phyloP scores from a whole-genome alignment of 495 filamentous ascomycete species.

The Niebla homalea region DNA sequence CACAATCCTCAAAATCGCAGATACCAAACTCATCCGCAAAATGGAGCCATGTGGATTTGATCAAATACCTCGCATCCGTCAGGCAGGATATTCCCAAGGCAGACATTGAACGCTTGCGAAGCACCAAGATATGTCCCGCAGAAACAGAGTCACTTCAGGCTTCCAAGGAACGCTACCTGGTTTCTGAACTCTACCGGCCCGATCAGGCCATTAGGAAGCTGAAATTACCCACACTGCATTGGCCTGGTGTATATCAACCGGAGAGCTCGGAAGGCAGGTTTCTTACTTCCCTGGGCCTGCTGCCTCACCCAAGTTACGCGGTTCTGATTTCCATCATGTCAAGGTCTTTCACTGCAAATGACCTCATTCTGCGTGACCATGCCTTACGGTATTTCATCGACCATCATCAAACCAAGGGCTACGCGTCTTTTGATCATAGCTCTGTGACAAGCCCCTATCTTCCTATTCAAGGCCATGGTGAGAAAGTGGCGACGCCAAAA shows the following conservation, averaged over 20 bases:
- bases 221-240: conserved; percentile 67
- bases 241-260: conserved; percentile 55
- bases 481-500: conserved; percentile 50
- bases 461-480: conserved; percentile 52
- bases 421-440: conserved; percentile 45
- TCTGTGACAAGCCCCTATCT: conserved; percentile 51
- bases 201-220: conserved; percentile 55
- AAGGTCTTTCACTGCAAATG: conserved; percentile 36
- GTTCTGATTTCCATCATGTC: conserved; percentile 69
- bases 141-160: conserved; percentile 42
- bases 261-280: conserved; percentile 60
- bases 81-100: conserved; percentile 74
- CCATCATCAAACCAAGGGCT: conserved; percentile 65
- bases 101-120: conserved; percentile 67
- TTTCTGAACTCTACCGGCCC: conserved; percentile 78
- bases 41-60: conserved; percentile 89
- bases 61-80: conserved; percentile 85
- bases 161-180: conserved; percentile 49
- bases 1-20: conserved; percentile 6
- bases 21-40: conserved; percentile 27
- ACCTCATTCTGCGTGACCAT: conserved; percentile 43
- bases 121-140: conserved; percentile 67
- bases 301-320: conserved; percentile 48
- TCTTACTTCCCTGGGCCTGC: conserved; percentile 55
- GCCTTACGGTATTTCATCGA: conserved; percentile 73